phyloP scores from a whole-genome alignment of 2,329 filamentous ascomycete genomes.

The Scleromitrula shiraiana region DNA sequence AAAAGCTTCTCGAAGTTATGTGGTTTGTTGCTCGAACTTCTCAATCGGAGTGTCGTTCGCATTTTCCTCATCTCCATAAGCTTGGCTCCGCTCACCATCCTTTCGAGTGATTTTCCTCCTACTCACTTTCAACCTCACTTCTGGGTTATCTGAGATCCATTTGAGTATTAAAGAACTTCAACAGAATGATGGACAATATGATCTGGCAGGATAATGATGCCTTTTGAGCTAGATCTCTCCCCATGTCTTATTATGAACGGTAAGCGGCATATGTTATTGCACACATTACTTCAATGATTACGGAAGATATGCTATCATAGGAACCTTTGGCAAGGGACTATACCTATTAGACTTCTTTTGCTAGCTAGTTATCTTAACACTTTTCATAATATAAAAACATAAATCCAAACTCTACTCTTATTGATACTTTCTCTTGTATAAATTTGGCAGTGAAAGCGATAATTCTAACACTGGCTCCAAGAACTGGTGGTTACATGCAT shows the following conservation, averaged over 20 bases:
- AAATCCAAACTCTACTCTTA: too few species aligned
- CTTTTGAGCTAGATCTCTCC: not conserved
- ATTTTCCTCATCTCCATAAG: not conserved
- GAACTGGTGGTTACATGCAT: not conserved
- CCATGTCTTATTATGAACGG: not conserved
- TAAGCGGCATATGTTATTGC: not conserved
- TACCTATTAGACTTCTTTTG: not conserved
- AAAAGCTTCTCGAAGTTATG: not conserved
- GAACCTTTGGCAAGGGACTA: not conserved
- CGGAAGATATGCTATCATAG: not conserved
- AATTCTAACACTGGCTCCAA: not conserved
- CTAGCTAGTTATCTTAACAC: too few species aligned
- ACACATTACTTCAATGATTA: constrained; percentile 1
- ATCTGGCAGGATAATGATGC: not conserved
- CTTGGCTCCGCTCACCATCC: not conserved
- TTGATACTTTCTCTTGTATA: too few species aligned
- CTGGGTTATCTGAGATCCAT: too few species aligned
- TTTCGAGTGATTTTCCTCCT: not conserved
- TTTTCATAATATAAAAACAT: too few species aligned
- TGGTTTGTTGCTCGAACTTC: not conserved
- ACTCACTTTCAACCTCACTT: not conserved
- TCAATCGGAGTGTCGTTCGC: not conserved
- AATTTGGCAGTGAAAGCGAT: too few species aligned
- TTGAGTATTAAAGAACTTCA: constrained; percentile 10
- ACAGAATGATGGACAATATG: not conserved